Conservation (phyloP, 83 land plant genomes). For the Picea mariana region DNA sequence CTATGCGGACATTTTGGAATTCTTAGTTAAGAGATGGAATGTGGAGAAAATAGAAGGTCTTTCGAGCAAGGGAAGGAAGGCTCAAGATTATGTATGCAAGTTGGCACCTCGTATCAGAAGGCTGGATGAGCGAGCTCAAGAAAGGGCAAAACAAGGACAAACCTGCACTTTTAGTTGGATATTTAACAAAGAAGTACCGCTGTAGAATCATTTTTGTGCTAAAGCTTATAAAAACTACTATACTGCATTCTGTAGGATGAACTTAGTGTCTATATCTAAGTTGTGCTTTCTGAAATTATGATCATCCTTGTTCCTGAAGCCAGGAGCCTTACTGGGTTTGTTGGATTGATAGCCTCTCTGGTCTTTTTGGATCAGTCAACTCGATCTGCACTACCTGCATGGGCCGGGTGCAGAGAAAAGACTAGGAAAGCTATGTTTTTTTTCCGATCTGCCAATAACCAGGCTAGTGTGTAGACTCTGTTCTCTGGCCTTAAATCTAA, state of each 20-base stretch:
- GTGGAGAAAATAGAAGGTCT: constrained; percentile 40
- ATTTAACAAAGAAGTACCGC: constrained; percentile 31
- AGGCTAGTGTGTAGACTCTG: neutral
- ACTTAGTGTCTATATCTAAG: too few species aligned
- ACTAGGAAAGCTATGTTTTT: neutral
- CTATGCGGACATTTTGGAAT: constrained; percentile 56
- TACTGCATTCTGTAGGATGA: too few species aligned
- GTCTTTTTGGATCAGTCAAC: too few species aligned
- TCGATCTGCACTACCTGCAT: too few species aligned
- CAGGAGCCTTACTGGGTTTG: too few species aligned
- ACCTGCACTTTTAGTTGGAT: constrained; percentile 45
- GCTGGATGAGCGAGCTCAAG: constrained; percentile 43
- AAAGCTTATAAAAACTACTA: neutral
- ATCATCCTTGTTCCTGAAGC: too few species aligned
- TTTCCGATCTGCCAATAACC: neutral
- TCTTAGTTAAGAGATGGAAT: constrained; percentile 48
- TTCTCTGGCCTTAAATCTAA: too few species aligned
- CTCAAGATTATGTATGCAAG: constrained; percentile 49
- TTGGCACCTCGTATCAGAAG: constrained; percentile 33
- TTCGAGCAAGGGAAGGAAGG: constrained; percentile 36
- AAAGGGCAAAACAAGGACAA: constrained; percentile 31
- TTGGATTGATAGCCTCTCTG: too few species aligned
- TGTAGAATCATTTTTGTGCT: neutral
- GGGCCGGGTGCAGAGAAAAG: too few species aligned
- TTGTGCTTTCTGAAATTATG: too few species aligned